Evolutionary conservation across 164 flowering plant genomes (phyloP).

Genomic region (Nelumbo lutea): DNA sequence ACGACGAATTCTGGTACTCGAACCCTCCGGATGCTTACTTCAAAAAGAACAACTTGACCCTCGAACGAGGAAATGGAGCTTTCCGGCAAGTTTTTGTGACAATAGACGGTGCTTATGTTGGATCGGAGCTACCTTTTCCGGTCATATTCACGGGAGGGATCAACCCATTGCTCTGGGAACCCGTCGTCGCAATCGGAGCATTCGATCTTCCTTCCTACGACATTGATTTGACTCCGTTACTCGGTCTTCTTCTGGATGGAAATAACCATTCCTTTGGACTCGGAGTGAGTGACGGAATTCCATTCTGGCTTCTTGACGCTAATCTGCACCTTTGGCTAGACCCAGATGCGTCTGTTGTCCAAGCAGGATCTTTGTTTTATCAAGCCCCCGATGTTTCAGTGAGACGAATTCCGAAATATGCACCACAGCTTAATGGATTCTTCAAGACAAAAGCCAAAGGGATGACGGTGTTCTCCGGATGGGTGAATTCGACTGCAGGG

Average conservation of each 20-base stretch:
- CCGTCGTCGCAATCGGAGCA: slow-evolving; percentile 74
- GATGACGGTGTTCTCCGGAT: slow-evolving; percentile 34
- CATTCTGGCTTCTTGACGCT: slow-evolving; percentile 79
- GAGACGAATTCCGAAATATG: slow-evolving; percentile 16
- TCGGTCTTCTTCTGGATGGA: slow-evolving; percentile 57
- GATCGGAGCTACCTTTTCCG: slow-evolving; percentile 63
- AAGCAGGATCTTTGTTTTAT: slow-evolving; percentile 28
- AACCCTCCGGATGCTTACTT: slow-evolving; percentile 71
- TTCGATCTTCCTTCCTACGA: slow-evolving; percentile 75
- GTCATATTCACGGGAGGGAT: slow-evolving; percentile 83
- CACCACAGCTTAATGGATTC: slow-evolving; percentile 42
- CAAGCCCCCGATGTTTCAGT: slow-evolving; percentile 15
- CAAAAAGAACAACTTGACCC: slow-evolving; percentile 43
- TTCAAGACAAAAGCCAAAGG: slow-evolving; percentile 41
- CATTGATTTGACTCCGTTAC: slow-evolving; percentile 65
- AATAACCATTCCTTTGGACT: slow-evolving; percentile 43
- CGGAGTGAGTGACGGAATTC: slow-evolving; percentile 43
- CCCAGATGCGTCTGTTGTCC: slow-evolving; percentile 21
- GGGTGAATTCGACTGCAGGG: slow-evolving; percentile 58
- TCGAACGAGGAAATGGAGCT: slow-evolving; percentile 60
- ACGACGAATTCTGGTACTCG: slow-evolving; percentile 92
- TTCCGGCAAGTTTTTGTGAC: slow-evolving; percentile 59
- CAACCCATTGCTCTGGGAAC: slow-evolving; percentile 88
- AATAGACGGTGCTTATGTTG: slow-evolving; percentile 58
- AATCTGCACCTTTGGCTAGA: slow-evolving; percentile 87